Evolutionary conservation across 139 green algal genomes (phyloP), one percentile per base, ranked within the genome.

Genomic region (Ettlia oleoabundans): DNA sequence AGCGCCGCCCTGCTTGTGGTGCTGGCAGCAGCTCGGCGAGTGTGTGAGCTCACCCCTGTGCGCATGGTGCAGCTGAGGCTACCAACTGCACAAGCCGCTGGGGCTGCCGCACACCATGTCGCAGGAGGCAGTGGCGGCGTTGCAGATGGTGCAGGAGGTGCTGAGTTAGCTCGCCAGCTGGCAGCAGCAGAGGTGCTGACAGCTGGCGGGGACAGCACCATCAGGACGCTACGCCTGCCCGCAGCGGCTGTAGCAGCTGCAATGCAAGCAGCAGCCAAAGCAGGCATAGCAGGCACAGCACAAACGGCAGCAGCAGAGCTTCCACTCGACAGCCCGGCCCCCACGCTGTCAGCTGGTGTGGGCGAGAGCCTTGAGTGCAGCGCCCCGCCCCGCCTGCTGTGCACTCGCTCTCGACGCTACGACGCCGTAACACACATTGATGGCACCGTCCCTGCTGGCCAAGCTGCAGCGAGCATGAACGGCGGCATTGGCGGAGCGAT

Each of bases 21-120:
- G 78, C 78, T 83, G 37, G 78, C 66, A n/a, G 66, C 78, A 28
- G 51, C 78, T 18, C 42, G 47, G 35, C 28, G 40, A 18, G 35
- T 77, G 65, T 52, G 63, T 37, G 66, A 69, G 18, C 18, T 28
- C 26, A 83, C 47, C 1, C 65, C 78, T 2, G 78, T 83, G 47
- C 47, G 78, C 3, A 33, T 18, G 9, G 30, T 83, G 2, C 64
- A 72, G 35, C 13, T 77, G 51, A 10, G n/a, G n/a, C n/a, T n/a
- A n/a, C n/a, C n/a, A n/a, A n/a, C n/a, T n/a, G n/a, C n/a, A n/a
- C n/a, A n/a, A n/a, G n/a, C n/a, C n/a, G n/a, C n/a, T n/a, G n/a
- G n/a, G 21, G 43, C 63, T 41, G 37, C 40, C 28, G 64, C 64
- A 41, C 13, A 6, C 62, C 53, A 38, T 3, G 43, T 6, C 3